Percentiles rank a stretch among this genome's conserved stretches.
These are phyloP conservation scores for Phytophthora sansomeana DNA, from an alignment of 352 stramenopile genomes.

Conservation along the genomic window DNA sequence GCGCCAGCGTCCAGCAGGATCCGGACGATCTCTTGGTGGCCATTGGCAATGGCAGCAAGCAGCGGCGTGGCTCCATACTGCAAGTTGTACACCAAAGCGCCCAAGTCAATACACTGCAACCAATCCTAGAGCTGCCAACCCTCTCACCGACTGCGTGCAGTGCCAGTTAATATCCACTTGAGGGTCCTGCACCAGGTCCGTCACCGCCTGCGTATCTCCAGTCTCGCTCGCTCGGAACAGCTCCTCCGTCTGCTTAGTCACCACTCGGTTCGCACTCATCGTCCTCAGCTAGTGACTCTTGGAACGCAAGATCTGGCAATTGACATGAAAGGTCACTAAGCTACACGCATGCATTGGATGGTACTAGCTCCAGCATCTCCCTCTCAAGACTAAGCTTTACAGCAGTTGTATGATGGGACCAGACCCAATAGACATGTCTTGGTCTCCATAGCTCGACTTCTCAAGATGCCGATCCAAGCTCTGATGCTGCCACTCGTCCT, in stretches of 20 bases:
- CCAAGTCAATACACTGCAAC: background rate
- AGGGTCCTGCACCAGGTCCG: conserved; percentile 51
- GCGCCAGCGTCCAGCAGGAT: conserved; percentile 66
- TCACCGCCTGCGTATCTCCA: conserved; percentile 57
- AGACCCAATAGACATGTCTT: background rate
- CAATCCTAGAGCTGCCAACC: background rate
- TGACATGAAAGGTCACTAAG: conserved; percentile 8
- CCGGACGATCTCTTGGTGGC: conserved; percentile 58
- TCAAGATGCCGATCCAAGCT: conserved; percentile 19
- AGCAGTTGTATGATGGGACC: background rate
- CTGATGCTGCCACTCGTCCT: conserved; percentile 11
- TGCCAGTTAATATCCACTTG: conserved; percentile 80
- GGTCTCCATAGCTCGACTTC: background rate
- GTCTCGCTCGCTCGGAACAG: conserved; percentile 67
- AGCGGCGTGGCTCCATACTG: conserved; percentile 81
- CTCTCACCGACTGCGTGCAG: conserved; percentile 58
- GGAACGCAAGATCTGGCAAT: background rate
- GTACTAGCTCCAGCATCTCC: background rate
- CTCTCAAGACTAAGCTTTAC: background rate
- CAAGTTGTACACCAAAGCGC: background rate
- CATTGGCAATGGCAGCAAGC: conserved; percentile 73
- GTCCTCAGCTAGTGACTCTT: conserved; percentile 5
- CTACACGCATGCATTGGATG: too few relatives aligned
- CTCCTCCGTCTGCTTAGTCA: conserved; percentile 63
- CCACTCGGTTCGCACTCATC: conserved; percentile 77